Evolutionary conservation across 345 rosid species (phyloP).

Genomic region (Boechera retrofracta): DNA sequence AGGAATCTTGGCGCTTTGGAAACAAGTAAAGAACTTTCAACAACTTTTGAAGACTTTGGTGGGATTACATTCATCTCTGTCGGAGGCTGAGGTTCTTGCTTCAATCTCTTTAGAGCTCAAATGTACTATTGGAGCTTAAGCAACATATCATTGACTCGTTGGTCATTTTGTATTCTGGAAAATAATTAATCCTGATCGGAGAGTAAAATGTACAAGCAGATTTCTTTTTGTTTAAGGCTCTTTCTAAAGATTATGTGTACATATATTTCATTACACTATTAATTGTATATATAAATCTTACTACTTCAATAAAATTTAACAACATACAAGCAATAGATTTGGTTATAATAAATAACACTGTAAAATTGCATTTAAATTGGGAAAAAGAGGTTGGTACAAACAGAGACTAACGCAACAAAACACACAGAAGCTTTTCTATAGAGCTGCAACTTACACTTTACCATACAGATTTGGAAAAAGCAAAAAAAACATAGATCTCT

Average conservation of each 20-base stretch:
- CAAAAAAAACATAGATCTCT: slow-evolving; percentile 3
- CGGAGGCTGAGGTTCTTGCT: neutral
- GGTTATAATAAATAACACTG: neutral
- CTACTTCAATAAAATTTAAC: neutral
- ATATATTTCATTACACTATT: neutral
- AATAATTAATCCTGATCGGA: neutral
- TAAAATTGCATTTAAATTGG: neutral
- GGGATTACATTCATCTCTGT: neutral
- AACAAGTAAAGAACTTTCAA: neutral
- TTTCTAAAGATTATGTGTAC: neutral
- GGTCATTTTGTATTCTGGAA: neutral
- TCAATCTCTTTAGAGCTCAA: neutral
- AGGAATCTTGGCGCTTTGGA: slow-evolving; percentile 18
- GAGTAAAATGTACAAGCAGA: neutral
- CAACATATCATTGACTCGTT: neutral
- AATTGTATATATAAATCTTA: neutral
- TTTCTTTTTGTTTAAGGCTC: neutral
- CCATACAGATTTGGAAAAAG: slow-evolving; percentile 21
- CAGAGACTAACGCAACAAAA: slow-evolving; percentile 16
- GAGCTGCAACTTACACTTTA: slow-evolving; percentile 13
- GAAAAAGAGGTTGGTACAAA: slow-evolving; percentile 7
- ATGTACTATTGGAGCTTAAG: neutral
- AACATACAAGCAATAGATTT: neutral
- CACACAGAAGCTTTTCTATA: neutral
- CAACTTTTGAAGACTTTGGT: neutral